Evolutionary conservation across 148 eudicot genomes (phyloP), one percentile per base, ranked within the genome.

Genomic region (Cornus controversa): DNA sequence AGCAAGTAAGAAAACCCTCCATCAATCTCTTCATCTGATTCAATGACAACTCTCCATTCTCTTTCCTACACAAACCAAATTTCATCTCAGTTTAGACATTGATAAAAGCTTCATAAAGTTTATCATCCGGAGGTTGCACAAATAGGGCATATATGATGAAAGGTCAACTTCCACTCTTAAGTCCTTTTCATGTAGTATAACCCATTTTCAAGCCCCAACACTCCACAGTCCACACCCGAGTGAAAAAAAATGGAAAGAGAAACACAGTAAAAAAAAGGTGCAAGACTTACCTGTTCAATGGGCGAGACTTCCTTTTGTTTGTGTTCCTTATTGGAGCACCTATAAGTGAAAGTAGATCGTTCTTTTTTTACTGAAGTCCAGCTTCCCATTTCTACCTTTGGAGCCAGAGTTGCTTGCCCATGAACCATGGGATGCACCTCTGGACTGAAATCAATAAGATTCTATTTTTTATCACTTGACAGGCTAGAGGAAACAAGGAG

Each of bases 351-450:
- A 78, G 83, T 16, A 80, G 80, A 68, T 79, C 81, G 78, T 54
- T 86, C 89, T 63, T 78, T 60, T 86, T 88, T 93, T 22, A 95
- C 98, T 64, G 90, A 73, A 42, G 83, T 90, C 97, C 96, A 93
- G 73, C 86, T 81, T 81, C 91, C 97, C 72, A 66, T 71, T 80
- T 92, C 91, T 60, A 74, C 70, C 82, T 92, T 90, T 50, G 91
- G 84, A 77, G 16, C 77, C 79, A 69, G 65, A 72, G 79, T 82
- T 71, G 81, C 74, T 80, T 80, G 80, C 67, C 79, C 78, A 73
- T 34, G 62, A 37, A 74, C 69, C 71, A 76, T 83, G 42, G 36
- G 16, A 28, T 82, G 88, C 75, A 77, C 77, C 85, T 76, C 64
- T 69, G 80, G 82, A 60, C 90, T 88, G 73, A 63, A 79, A 77